Percentiles rank a stretch among this genome's conserved stretches.
Conservation (phyloP, 2,329 filamentous ascomycete genomes). For the Colletotrichum caudatum region DNA sequence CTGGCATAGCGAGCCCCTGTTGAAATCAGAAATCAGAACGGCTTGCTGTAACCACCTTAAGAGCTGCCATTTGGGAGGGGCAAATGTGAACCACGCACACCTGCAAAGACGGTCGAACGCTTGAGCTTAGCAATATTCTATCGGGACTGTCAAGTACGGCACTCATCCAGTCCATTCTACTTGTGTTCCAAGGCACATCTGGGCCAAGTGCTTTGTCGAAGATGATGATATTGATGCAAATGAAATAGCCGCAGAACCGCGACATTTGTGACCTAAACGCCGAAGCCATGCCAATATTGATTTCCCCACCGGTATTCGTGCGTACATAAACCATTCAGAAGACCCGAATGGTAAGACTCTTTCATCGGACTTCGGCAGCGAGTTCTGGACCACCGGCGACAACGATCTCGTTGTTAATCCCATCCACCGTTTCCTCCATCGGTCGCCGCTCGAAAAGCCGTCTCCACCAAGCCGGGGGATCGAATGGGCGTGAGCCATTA, state of each 20-base stretch:
- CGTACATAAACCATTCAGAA: neutral
- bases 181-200: neutral
- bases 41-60: neutral
- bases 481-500: constrained; percentile 84
- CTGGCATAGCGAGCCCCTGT: neutral
- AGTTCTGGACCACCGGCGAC: constrained; percentile 61
- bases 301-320: neutral
- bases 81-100: neutral
- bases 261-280: constrained; percentile 22
- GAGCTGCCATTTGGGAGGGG: neutral
- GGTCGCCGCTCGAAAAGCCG: constrained; percentile 79
- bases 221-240: constrained; percentile 3
- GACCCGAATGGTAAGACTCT: neutral
- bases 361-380: constrained; percentile 39
- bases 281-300: constrained; percentile 19
- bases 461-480: constrained; percentile 91
- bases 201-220: neutral
- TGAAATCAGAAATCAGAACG: neutral
- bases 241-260: neutral
- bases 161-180: neutral
- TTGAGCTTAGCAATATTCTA: constrained; percentile 2
- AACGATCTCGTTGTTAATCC: constrained; percentile 72
- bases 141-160: neutral
- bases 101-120: neutral
- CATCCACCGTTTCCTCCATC: constrained; percentile 62